Evolutionary conservation across 2,329 filamentous ascomycete genomes (phyloP).

Genomic region (Eutypella sp.): DNA sequence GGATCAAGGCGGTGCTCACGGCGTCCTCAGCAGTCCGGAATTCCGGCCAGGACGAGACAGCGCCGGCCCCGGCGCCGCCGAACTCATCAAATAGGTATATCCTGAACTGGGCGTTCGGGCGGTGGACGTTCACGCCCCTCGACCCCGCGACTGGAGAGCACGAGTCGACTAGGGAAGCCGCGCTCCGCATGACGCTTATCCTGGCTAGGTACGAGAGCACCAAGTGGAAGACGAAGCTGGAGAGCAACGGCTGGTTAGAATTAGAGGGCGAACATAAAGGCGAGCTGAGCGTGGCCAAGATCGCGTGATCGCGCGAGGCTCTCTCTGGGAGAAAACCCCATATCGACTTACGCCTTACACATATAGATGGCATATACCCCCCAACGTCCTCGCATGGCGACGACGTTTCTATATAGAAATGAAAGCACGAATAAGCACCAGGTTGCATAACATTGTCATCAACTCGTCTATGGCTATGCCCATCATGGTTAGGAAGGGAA

Average conservation of each 20-base stretch:
- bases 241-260: constrained; percentile 50
- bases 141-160: constrained; percentile 41
- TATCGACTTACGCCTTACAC: no score
- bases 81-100: constrained; percentile 60
- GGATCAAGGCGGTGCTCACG: constrained; percentile 72
- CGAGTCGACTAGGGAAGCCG: constrained; percentile 48
- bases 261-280: constrained; percentile 42
- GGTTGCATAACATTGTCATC: no score
- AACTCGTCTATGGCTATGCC: no score
- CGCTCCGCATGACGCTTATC: constrained; percentile 70
- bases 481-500: no score
- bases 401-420: no score
- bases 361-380: background rate
- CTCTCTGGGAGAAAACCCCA: no score
- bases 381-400: no score
- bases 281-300: constrained; percentile 47
- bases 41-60: constrained; percentile 43
- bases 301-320: constrained; percentile 22
- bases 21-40: constrained; percentile 40
- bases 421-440: no score
- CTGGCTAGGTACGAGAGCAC: constrained; percentile 67
- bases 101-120: constrained; percentile 95
- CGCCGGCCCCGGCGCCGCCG: constrained; percentile 23
- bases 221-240: constrained; percentile 72
- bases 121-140: constrained; percentile 82